A percentile compares a stretch with the other conserved stretches of the same genome.
These are phyloP conservation scores for Ophioceras dolichostomum DNA, from an alignment of 2,329 filamentous ascomycete species.

Conservation along the genomic window DNA sequence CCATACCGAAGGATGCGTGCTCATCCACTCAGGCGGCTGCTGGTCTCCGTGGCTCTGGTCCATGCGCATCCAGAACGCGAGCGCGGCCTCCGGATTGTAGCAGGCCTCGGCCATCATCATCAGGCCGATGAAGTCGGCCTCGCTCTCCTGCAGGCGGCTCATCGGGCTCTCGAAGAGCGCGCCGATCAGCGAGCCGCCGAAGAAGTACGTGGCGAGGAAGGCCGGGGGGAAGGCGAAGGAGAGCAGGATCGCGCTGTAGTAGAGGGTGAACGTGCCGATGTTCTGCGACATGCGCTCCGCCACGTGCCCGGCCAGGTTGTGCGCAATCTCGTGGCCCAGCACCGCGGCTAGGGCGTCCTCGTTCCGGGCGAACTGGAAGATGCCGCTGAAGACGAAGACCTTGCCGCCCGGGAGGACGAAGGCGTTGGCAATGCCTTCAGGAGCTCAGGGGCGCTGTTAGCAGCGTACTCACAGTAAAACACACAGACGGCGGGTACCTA, in stretches of 20 bases:
- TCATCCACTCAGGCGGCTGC: conserved; percentile 55
- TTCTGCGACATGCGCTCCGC: conserved; percentile 49
- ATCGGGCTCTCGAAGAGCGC: conserved; percentile 57
- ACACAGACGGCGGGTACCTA: no score
- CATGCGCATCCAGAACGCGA: conserved; percentile 57
- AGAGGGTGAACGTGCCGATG: conserved; percentile 38
- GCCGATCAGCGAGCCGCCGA: conserved; percentile 40
- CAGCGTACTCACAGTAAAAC: no score
- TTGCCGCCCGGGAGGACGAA: conserved; percentile 71
- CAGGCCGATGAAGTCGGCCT: conserved; percentile 70
- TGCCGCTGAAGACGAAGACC: conserved; percentile 67
- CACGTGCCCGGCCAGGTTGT: conserved; percentile 57
- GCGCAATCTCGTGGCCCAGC: conserved; percentile 69
- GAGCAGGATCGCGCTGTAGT: conserved; percentile 36
- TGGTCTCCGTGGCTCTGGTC: conserved; percentile 31
- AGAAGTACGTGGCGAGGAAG: conserved; percentile 24
- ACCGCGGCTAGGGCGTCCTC: conserved; percentile 65
- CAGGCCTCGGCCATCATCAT: conserved; percentile 77
- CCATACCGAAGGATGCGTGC: conserved; percentile 62
- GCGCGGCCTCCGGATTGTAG: conserved; percentile 57
- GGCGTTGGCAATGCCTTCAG: conserved; percentile 52
- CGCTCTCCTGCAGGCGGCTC: conserved; percentile 58
- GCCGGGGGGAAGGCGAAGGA: conserved; percentile 29
- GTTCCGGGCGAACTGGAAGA: conserved; percentile 52
- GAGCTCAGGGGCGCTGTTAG: no score